Conservation (phyloP, 129 eudicot genomes). For the Saussurea involucrata region DNA sequence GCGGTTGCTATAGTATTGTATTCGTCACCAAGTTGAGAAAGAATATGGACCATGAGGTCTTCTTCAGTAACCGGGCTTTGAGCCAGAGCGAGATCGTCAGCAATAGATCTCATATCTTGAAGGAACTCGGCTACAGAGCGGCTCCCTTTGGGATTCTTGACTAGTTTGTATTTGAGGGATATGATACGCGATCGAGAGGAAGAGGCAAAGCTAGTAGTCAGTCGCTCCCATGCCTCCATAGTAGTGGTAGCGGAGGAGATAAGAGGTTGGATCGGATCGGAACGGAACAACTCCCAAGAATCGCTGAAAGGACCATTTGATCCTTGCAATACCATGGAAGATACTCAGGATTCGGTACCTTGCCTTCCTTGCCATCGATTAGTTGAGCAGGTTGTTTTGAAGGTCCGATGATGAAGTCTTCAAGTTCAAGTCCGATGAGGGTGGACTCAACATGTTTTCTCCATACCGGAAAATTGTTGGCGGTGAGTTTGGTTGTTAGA, state of each 20-base stretch:
- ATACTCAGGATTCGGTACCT: no score
- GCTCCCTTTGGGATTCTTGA: neutral
- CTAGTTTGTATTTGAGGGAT: neutral
- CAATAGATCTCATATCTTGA: neutral
- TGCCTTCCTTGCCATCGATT: no score
- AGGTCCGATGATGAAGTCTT: no score
- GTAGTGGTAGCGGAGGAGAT: neutral
- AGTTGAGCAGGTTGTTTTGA: no score
- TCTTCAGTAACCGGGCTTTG: neutral
- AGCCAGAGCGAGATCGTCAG: neutral
- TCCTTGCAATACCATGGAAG: no score
- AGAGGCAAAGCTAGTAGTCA: neutral
- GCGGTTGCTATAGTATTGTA: no score
- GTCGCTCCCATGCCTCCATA: neutral
- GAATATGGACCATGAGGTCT: neutral
- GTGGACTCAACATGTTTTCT: no score
- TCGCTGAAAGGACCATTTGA: no score
- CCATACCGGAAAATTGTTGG: no score
- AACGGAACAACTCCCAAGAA: neutral
- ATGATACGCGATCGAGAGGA: neutral
- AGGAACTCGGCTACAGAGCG: neutral
- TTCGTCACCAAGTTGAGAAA: no score
- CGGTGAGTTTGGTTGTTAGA: no score
- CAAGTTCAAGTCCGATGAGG: no score
- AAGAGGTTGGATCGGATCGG: neutral